A percentile compares a stretch with the other conserved stretches of the same genome.
These are phyloP conservation scores for Yamadazyma sp. DNA, from an alignment of 1,139 yeast genomes.

Conservation along the genomic window DNA sequence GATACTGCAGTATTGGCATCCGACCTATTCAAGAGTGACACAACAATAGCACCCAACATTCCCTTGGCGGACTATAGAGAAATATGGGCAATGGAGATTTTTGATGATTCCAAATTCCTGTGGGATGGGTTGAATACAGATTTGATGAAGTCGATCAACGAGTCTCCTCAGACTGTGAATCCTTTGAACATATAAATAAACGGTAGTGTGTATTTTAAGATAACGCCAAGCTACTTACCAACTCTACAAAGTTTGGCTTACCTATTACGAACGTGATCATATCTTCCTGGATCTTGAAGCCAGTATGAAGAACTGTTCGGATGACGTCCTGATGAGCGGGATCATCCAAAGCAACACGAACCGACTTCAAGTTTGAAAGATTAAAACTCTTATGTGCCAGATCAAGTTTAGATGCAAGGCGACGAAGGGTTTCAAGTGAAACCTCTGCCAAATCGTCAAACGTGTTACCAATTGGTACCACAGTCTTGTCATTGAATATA, in stretches of 20 bases:
- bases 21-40: background rate
- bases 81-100: slow-evolving; percentile 5
- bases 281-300: background rate
- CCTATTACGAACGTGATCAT: slow-evolving; percentile 1
- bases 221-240: slow-evolving; percentile 3
- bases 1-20: background rate
- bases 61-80: slow-evolving; percentile 6
- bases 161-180: slow-evolving; percentile 7
- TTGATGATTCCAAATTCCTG: slow-evolving; percentile 6
- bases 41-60: background rate
- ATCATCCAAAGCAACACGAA: background rate
- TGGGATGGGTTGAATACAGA: slow-evolving; percentile 9
- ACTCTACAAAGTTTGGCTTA: slow-evolving; percentile 1
- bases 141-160: slow-evolving; percentile 9
- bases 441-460: background rate
- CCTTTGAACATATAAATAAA: too few relatives aligned
- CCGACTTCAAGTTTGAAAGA: background rate
- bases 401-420: too few relatives aligned
- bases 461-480: background rate
- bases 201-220: slow-evolving; percentile 1
- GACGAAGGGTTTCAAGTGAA: background rate
- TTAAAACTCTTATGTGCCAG: too few relatives aligned
- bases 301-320: background rate
- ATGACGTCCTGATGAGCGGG: background rate
- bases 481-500: background rate